Percentiles rank a stretch among this genome's conserved stretches.
phyloP scores from a whole-genome alignment of 2,329 filamentous ascomycete species.

The Ophiocordyceps robertsii region DNA sequence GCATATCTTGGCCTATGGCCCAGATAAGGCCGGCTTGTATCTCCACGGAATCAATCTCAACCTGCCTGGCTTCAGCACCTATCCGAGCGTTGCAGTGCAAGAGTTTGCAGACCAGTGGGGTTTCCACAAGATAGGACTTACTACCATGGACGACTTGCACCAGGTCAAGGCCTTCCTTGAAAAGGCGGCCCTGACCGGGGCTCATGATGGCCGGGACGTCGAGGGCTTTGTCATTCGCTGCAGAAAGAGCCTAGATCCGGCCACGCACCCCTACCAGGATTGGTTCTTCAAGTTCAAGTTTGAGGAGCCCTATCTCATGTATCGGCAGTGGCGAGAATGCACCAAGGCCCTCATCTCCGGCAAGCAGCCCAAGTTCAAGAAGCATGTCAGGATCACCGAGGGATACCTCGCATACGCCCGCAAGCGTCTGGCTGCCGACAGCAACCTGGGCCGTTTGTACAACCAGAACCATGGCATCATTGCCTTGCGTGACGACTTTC shows the following conservation, averaged over 20 bases:
- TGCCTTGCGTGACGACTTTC: slow-evolving; percentile 73
- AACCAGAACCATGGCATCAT: slow-evolving; percentile 92
- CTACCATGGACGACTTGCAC: slow-evolving; percentile 60
- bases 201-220: slow-evolving; percentile 81
- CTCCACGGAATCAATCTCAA: slow-evolving; percentile 95
- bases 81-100: slow-evolving; percentile 72
- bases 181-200: slow-evolving; percentile 71
- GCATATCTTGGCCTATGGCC: slow-evolving; percentile 81
- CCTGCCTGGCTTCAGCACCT: slow-evolving; percentile 80
- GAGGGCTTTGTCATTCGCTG: slow-evolving; percentile 96
- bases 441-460: slow-evolving; percentile 57
- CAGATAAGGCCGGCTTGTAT: slow-evolving; percentile 77
- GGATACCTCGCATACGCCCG: slow-evolving; percentile 79
- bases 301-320: slow-evolving; percentile 97
- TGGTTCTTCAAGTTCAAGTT: slow-evolving; percentile 99
- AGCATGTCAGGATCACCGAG: slow-evolving; percentile 80
- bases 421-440: slow-evolving; percentile 55
- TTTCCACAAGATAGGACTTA: slow-evolving; percentile 75
- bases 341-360: slow-evolving; percentile 79
- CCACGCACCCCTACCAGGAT: slow-evolving; percentile 51
- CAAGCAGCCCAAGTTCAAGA: slow-evolving; percentile 63
- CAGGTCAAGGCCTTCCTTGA: slow-evolving; percentile 74
- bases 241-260: slow-evolving; percentile 45
- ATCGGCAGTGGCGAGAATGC: slow-evolving; percentile 95
- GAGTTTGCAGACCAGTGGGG: slow-evolving; percentile 86